Conservation (phyloP, 75 land plant genomes). For the Cryptomeria japonica region DNA sequence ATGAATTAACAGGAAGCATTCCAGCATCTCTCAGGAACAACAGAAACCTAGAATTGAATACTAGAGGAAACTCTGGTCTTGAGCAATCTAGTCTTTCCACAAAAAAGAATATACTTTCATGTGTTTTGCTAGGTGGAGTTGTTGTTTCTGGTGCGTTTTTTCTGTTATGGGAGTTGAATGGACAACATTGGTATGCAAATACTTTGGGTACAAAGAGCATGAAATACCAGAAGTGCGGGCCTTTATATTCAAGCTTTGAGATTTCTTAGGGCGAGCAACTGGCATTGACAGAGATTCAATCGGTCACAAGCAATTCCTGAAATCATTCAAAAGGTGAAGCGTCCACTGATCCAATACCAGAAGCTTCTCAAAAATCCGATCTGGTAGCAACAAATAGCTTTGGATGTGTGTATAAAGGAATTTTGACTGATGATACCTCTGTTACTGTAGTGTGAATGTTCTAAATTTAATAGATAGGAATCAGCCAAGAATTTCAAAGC, state of each 20-base stretch:
- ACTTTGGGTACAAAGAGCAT: neutral
- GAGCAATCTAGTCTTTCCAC: neutral
- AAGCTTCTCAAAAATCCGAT: neutral
- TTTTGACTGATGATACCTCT: neutral
- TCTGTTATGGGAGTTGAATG: neutral
- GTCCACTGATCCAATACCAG: neutral
- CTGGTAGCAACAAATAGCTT: neutral
- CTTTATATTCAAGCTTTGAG: conserved; percentile 9
- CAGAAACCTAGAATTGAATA: neutral
- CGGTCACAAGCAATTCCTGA: neutral
- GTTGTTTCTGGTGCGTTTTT: conserved; percentile 19
- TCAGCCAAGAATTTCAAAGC: neutral
- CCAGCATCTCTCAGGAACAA: neutral
- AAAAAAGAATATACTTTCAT: neutral
- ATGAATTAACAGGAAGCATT: conserved; percentile 22
- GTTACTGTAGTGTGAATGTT: neutral
- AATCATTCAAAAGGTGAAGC: too few relatives aligned
- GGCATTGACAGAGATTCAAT: neutral
- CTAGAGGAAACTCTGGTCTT: conserved; percentile 18
- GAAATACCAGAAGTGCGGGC: conserved; percentile 16
- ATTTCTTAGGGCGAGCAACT: too few relatives aligned
- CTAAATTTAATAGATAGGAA: neutral
- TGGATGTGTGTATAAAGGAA: neutral
- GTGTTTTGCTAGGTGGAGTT: neutral
- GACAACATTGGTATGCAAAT: neutral